phyloP scores from a whole-genome alignment of 2,329 filamentous ascomycete species.

The Phyllosticta paracitricarpa region DNA sequence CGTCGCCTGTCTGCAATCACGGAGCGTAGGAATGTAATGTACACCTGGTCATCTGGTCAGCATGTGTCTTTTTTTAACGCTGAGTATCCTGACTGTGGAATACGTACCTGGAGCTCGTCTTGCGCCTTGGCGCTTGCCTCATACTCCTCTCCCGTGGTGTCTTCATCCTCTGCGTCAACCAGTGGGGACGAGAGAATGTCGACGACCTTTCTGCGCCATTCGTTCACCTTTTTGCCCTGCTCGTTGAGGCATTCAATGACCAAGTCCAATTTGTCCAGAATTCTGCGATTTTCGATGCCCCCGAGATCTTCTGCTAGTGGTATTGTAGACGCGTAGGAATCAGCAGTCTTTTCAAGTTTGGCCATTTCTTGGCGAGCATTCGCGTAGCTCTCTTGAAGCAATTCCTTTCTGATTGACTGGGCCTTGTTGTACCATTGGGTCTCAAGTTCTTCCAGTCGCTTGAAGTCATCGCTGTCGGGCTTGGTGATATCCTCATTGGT shows the following conservation, averaged over 20 bases:
- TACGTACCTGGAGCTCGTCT: conserved; percentile 46
- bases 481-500: conserved; percentile 53
- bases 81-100: background rate
- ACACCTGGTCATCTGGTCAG: conserved; percentile 55
- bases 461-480: conserved; percentile 58
- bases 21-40: conserved; percentile 67
- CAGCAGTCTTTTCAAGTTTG: conserved; percentile 34
- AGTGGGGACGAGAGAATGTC: conserved; percentile 63
- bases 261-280: conserved; percentile 56
- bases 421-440: conserved; percentile 65
- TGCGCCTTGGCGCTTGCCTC: conserved; percentile 78
- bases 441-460: conserved; percentile 59
- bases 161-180: conserved; percentile 69
- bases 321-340: conserved; percentile 8
- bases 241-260: conserved; percentile 58
- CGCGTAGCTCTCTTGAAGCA: conserved; percentile 50
- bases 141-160: conserved; percentile 82
- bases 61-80: background rate
- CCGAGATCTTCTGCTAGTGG: conserved; percentile 40
- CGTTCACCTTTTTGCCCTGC: conserved; percentile 60
- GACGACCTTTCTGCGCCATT: conserved; percentile 65
- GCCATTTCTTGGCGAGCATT: conserved; percentile 58
- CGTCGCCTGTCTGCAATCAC: conserved; percentile 70
- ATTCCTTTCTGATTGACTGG: conserved; percentile 66
- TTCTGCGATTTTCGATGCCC: conserved; percentile 63